Evolutionary conservation across 2,329 filamentous ascomycete genomes (phyloP).

Genomic region (Fusarium nodosum): DNA sequence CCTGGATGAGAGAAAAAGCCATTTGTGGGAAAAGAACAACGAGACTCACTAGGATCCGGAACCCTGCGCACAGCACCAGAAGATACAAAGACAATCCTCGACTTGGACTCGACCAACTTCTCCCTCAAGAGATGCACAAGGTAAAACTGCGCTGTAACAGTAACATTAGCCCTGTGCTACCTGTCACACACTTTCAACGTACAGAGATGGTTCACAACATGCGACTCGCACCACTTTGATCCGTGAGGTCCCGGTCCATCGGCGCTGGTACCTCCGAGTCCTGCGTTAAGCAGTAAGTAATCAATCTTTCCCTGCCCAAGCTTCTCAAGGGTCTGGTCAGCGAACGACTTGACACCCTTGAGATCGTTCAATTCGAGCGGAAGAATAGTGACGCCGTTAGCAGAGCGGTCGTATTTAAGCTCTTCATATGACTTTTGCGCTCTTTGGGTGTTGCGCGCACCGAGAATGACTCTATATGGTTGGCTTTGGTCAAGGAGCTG

Average conservation of each 20-base stretch:
- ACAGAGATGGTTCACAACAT: conserved; percentile 68
- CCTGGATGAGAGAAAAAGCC: background rate
- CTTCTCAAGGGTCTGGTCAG: conserved; percentile 58
- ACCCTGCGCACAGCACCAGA: conserved; percentile 63
- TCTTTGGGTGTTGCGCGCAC: conserved; percentile 60
- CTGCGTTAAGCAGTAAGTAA: conserved; percentile 66
- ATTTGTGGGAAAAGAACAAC: background rate
- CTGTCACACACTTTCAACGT: conserved; percentile 26
- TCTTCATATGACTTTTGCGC: conserved; percentile 59
- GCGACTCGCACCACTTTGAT: conserved; percentile 64
- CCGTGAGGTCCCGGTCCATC: conserved; percentile 56
- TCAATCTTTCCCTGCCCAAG: conserved; percentile 61
- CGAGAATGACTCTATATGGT: conserved; percentile 64
- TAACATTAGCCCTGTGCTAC: conserved; percentile 19
- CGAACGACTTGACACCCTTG: conserved; percentile 61
- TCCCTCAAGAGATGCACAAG: conserved; percentile 63
- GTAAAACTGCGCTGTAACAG: conserved; percentile 64
- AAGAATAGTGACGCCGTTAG: conserved; percentile 60
- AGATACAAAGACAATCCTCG: conserved; percentile 65
- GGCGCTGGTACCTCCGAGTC: conserved; percentile 54
- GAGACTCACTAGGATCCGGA: conserved; percentile 53
- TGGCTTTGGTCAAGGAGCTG: conserved; percentile 62
- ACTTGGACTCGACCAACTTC: conserved; percentile 61
- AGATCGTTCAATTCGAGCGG: conserved; percentile 64
- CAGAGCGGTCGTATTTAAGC: conserved; percentile 58